A percentile compares a stretch with the other conserved stretches of the same genome.
These are phyloP conservation scores for Peniophora sp. DNA, from an alignment of 1,284 basidiomycete genomes.

Conservation along the genomic window DNA sequence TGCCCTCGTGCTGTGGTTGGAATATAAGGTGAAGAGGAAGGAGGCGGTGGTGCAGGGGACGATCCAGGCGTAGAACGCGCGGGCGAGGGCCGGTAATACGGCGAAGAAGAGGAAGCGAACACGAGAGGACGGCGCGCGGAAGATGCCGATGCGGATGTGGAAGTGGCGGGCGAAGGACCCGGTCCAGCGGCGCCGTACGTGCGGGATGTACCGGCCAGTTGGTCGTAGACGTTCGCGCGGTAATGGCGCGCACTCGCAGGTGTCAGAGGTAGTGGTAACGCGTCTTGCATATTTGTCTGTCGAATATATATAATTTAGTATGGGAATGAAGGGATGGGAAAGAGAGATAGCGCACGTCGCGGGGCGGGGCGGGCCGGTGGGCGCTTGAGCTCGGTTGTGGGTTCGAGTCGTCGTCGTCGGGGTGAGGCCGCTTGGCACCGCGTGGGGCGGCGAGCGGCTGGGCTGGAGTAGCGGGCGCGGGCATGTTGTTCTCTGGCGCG, in stretches of 20 bases:
- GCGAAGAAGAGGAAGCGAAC: no score
- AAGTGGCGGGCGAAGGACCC: no score
- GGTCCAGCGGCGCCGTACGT: no score
- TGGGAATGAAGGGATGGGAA: neutral
- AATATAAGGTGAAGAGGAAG: no score
- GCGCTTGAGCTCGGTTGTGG: slow-evolving; percentile 29
- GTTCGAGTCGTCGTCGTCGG: slow-evolving; percentile 44
- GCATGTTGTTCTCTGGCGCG: slow-evolving; percentile 34
- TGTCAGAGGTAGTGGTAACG: neutral
- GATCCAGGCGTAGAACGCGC: no score
- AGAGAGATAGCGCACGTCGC: neutral
- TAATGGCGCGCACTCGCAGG: slow-evolving; percentile 7
- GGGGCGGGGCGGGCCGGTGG: slow-evolving; percentile 28
- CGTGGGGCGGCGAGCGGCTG: slow-evolving; percentile 20
- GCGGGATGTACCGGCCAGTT: slow-evolving; percentile 4
- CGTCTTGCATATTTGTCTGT: neutral
- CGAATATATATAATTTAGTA: neutral
- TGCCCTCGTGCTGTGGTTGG: no score
- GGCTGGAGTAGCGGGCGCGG: slow-evolving; percentile 8
- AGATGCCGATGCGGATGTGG: no score
- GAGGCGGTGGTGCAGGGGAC: no score
- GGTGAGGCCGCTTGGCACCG: slow-evolving; percentile 11
- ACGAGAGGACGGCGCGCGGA: no score
- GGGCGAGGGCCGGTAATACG: no score
- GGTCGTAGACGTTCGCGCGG: slow-evolving; percentile 12